phyloP scores from a whole-genome alignment of 192 early-diverging fungal genomes.

The Linderina pennispora region DNA sequence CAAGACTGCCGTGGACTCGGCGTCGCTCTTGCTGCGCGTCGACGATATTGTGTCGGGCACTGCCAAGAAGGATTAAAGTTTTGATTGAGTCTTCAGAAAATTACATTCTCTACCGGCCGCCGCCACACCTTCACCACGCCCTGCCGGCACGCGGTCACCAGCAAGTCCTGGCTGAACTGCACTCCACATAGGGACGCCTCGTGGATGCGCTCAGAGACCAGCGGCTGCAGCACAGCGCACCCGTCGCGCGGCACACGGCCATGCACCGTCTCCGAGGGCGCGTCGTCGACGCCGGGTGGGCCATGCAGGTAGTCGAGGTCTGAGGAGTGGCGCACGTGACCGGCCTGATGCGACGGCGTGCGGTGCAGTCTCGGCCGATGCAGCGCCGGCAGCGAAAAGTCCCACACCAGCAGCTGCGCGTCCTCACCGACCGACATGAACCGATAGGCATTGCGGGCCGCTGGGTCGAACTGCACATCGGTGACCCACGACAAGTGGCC shows the following conservation, averaged over 20 bases:
- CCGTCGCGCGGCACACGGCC: conserved; percentile 20
- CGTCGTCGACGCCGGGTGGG: background rate
- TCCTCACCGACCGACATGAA: conserved; percentile 92
- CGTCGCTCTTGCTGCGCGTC: conserved; percentile 75
- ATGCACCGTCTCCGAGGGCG: conserved; percentile 13
- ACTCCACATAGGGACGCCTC: conserved; percentile 55
- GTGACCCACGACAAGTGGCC: conserved; percentile 91
- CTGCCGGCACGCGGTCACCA: conserved; percentile 67
- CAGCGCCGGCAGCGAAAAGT: conserved; percentile 75
- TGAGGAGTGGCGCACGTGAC: background rate
- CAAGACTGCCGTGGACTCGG: conserved; percentile 98
- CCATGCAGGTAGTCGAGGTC: conserved; percentile 6
- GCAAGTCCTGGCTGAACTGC: conserved; percentile 59
- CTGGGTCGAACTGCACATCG: conserved; percentile 76
- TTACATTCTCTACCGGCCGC: conserved; percentile 56
- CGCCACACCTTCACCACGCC: conserved; percentile 73
- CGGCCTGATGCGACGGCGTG: background rate
- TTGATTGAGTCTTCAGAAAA: no score
- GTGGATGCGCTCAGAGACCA: conserved; percentile 60
- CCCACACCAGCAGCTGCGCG: conserved; percentile 83
- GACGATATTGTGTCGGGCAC: conserved; percentile 93
- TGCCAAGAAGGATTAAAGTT: conserved; percentile 32
- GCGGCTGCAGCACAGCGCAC: conserved; percentile 66
- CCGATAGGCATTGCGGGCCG: conserved; percentile 61
- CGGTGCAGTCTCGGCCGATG: conserved; percentile 58